phyloP scores from a whole-genome alignment of 441 rosid species.

The Cnidoscolus chayamansa region DNA sequence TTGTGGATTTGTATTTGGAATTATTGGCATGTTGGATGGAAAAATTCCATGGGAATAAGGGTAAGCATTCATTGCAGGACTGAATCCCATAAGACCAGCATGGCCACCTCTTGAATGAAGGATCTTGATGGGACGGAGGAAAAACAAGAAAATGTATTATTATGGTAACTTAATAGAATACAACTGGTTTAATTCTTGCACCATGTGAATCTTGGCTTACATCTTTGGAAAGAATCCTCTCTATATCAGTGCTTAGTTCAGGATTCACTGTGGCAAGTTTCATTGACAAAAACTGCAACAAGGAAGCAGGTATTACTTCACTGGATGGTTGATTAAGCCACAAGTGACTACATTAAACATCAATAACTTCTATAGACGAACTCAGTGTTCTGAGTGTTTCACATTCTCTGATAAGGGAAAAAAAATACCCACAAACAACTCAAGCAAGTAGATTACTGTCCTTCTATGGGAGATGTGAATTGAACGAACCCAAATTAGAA shows the following conservation, averaged over 20 bases:
- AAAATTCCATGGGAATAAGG: conserved; percentile 39
- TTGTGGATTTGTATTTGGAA: conserved; percentile 47
- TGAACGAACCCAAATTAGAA: conserved; percentile 2
- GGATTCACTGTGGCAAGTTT: conserved; percentile 94
- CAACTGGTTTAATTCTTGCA: not conserved
- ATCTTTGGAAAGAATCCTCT: conserved; percentile 77
- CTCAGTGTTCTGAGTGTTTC: not conserved
- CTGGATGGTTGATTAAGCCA: conserved; percentile 4
- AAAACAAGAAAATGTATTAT: conserved; percentile 22
- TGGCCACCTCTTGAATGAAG: conserved; percentile 56
- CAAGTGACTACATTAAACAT: not conserved
- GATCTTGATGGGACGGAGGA: conserved; percentile 35
- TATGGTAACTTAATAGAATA: conserved; percentile 13
- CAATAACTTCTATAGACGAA: not conserved
- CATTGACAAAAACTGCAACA: conserved; percentile 84
- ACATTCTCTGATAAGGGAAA: not conserved
- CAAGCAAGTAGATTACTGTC: not conserved
- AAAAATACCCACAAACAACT: not conserved
- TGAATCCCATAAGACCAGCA: conserved; percentile 41
- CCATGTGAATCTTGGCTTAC: conserved; percentile 42
- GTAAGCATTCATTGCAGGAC: conserved; percentile 41
- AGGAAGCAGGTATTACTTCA: conserved; percentile 20
- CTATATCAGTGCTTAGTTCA: conserved; percentile 63
- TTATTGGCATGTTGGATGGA: conserved; percentile 45
- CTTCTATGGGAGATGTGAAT: not conserved